Base-by-base conservation (phyloP, 768 basidiomycete species). In the Hortiboletus flavorubellus region DNA sequence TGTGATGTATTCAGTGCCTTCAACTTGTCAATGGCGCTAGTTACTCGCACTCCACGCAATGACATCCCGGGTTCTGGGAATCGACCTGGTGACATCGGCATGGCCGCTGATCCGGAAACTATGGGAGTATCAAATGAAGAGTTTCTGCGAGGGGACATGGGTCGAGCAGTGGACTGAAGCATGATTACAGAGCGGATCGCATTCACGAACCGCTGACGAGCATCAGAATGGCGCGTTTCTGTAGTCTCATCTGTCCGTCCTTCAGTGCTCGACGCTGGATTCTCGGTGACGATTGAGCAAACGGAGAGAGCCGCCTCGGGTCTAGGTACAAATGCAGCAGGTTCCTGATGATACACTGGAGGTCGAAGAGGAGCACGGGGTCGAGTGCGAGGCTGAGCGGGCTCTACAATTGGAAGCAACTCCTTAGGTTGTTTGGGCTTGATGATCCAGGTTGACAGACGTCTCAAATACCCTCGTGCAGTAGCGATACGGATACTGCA, bases 141-240 rank as follows among this genome's bases (percentile, higher is more conserved):
- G 42, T 64, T 67, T 38, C 69, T 59, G n/a, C 64, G 65, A 6
- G 72, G 65, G 8, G 71, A 69, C 59, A 65, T 60, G 40, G 67
- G 57, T 37, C 64, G 64, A 44, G 72, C 51, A 21, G 72, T 68
- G 61, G 61, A 59, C 63, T 74, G 73, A 63, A 73, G 65, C 72
- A 78, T 79, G 55, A 78, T 77, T 16, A 80, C 77, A 38, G 75
- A 75, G 33, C 78, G 76, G 21, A 80, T 78, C 12, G 75, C 72
- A 56, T 72, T 73, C 45, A 63, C 67, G 49, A 79, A 76, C 31
- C 80, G 75, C 29, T 68, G 59, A 42, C 70, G 68, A 12, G 71
- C 66, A n/a, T 66, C 53, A 60, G 66, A 62, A 14, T 58, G 69
- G 12, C 69, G 64, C 16, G 62, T 60, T 29, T 53, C 60, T 12